These are phyloP conservation scores for Eucalyptus urophylla DNA, from an alignment of 345 rosid genomes.

Conservation along the genomic window DNA sequence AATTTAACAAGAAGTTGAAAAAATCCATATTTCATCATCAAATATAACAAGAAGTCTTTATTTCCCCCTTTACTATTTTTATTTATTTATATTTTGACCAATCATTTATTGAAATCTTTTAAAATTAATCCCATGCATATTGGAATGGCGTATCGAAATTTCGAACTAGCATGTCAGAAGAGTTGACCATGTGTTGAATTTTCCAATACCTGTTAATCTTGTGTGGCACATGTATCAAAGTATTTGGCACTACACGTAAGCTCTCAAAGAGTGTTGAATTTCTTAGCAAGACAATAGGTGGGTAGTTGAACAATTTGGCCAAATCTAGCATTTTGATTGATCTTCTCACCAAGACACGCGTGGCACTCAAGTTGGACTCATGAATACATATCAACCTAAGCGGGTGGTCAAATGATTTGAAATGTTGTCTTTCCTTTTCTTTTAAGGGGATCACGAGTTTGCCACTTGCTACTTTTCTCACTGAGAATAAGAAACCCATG, in stretches of 20 bases:
- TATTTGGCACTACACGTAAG: accelerated
- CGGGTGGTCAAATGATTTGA: background rate
- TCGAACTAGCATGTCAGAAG: accelerated
- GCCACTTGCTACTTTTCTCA: background rate
- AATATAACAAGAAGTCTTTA: too few species aligned
- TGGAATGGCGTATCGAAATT: accelerated
- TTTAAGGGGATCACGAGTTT: accelerated
- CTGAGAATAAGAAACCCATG: background rate
- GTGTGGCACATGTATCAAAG: accelerated
- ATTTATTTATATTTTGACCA: too few species aligned
- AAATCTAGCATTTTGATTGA: background rate
- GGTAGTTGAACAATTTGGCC: background rate
- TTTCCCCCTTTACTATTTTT: too few species aligned
- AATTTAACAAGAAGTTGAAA: too few species aligned
- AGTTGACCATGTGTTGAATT: accelerated
- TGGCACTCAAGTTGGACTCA: background rate
- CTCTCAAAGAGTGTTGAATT: too few species aligned
- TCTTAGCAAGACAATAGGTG: background rate
- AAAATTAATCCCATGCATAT: accelerated
- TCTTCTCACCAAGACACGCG: background rate
- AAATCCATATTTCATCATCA: too few species aligned
- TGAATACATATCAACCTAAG: too few species aligned
- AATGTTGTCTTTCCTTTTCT: background rate
- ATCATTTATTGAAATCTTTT: too few species aligned
- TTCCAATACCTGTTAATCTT: accelerated